Evolutionary conservation across 2,329 filamentous ascomycete species (phyloP).

Genomic region (Lasiodiplodia hormozganensis): DNA sequence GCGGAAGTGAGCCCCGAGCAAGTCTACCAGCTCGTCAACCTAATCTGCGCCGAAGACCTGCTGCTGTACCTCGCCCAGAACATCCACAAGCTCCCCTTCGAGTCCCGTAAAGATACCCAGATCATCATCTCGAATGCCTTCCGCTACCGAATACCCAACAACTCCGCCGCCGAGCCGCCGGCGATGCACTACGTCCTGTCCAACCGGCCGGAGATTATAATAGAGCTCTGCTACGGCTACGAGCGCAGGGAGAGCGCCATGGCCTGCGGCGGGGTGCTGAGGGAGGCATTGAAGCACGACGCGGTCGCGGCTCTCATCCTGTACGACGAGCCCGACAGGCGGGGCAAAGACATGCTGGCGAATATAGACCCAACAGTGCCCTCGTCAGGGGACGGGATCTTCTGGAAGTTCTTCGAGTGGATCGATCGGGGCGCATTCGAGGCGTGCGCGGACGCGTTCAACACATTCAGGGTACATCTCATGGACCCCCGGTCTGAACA

Average conservation of each 20-base stretch:
- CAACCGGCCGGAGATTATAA: conserved; percentile 83
- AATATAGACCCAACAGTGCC: conserved; percentile 77
- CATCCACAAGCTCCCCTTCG: conserved; percentile 88
- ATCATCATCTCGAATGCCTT: conserved; percentile 96
- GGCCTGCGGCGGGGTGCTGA: conserved; percentile 85
- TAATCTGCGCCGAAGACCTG: conserved; percentile 87
- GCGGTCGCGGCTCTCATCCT: conserved; percentile 88
- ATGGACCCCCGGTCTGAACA: not conserved
- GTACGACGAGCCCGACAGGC: conserved; percentile 82
- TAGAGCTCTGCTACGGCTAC: conserved; percentile 83
- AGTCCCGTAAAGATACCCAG: conserved; percentile 93
- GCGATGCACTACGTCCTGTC: conserved; percentile 89
- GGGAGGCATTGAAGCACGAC: conserved; percentile 91
- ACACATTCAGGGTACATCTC: conserved; percentile 80
- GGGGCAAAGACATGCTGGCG: conserved; percentile 71
- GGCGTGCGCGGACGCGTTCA: conserved; percentile 96
- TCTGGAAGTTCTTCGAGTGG: conserved; percentile 98
- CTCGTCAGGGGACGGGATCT: conserved; percentile 82
- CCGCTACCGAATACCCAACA: conserved; percentile 77
- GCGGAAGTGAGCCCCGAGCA: conserved; percentile 82
- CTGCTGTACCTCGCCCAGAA: conserved; percentile 82
- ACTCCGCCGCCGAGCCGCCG: conserved; percentile 74
- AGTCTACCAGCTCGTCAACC: conserved; percentile 82
- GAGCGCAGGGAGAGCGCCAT: conserved; percentile 90
- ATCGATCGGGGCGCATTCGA: conserved; percentile 97